A percentile compares a stretch with the other conserved stretches of the same genome.
Evolutionary conservation across 306 rosid genomes (phyloP).

Genomic region (Nissolia schottii): DNA sequence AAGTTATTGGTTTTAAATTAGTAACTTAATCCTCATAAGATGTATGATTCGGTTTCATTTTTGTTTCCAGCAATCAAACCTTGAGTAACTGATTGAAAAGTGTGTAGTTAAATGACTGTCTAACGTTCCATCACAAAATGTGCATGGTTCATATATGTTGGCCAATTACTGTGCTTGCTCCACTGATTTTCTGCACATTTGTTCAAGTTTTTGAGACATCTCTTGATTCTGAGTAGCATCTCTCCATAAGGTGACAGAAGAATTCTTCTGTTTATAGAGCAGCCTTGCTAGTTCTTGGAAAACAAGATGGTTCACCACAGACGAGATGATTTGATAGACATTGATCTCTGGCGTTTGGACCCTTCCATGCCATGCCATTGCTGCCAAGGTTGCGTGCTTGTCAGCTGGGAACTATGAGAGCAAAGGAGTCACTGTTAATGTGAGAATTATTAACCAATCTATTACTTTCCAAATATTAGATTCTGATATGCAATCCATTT

Average conservation of each 20-base stretch:
- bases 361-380: constrained; percentile 79
- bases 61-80: not conserved
- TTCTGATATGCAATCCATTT: not conserved
- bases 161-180: constrained; percentile 91
- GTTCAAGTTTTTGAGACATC: constrained; percentile 61
- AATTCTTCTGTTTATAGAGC: constrained; percentile 76
- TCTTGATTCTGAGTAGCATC: constrained; percentile 58
- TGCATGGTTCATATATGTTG: constrained; percentile 78
- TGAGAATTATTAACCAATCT: not conserved
- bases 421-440: not conserved
- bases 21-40: not conserved
- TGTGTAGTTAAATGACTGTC: not conserved
- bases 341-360: constrained; percentile 55
- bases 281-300: constrained; percentile 57
- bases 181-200: constrained; percentile 69
- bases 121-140: constrained; percentile 95
- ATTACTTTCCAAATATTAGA: not conserved
- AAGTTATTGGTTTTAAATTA: not conserved
- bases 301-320: constrained; percentile 69
- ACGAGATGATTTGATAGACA: constrained; percentile 86
- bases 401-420: constrained; percentile 78
- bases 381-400: constrained; percentile 93
- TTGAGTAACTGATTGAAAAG: too few relatives aligned
- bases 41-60: not conserved
- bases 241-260: constrained; percentile 70